Base-by-base conservation (phyloP, 2,329 filamentous ascomycete species). In the Anisogramma anomala region DNA sequence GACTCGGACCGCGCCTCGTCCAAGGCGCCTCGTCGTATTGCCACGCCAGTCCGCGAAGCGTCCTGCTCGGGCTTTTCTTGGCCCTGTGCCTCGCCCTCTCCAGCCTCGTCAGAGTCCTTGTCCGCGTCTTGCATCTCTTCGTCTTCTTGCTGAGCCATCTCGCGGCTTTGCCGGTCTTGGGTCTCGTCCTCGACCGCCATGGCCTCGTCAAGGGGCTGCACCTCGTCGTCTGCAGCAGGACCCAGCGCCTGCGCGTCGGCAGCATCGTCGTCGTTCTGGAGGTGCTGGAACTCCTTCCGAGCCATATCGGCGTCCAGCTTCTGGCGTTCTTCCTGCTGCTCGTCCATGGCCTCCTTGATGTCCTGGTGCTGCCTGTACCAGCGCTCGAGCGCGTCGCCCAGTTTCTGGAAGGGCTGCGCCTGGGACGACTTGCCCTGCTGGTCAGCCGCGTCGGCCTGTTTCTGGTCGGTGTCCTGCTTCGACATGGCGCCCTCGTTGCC, bases 181-280 rank as follows among this genome's bases (percentile, higher is more conserved):
- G 72, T 71, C 36, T 82, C 74, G 18, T 81, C 72, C 40, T 93
- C 84, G 43, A 94, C 77, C 2, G 84, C 88, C 76, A 93, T 91
- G 36, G 83, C 77, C 51, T 95, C 84, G 54, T 96, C 85, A 41
- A 98, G 72, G 6, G 84, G 80, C 50, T 79, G 80, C 3, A 83
- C 83, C 58, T 95, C 84, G 19, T 98, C 89, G 48, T 94, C 82
- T 9, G 77, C 83, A 4, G 89, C 85, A 28, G 84, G 81, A 25
- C 91, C 93, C 54, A 98, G 73, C 11, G 91, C 91, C 62, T 98
- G 91, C 1, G 86, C 79, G 42, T 95, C 88, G n/a, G 82, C 76
- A 40, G 80, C 72, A 20, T 79, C 75, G 22, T 91, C 74, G 46
- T 95, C 85, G 50, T 95, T 79, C 46, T 82, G 81, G 3, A 96